These are phyloP conservation scores for Solanum virginianum DNA, from an alignment of 257 asterid species.

Conservation along the genomic window DNA sequence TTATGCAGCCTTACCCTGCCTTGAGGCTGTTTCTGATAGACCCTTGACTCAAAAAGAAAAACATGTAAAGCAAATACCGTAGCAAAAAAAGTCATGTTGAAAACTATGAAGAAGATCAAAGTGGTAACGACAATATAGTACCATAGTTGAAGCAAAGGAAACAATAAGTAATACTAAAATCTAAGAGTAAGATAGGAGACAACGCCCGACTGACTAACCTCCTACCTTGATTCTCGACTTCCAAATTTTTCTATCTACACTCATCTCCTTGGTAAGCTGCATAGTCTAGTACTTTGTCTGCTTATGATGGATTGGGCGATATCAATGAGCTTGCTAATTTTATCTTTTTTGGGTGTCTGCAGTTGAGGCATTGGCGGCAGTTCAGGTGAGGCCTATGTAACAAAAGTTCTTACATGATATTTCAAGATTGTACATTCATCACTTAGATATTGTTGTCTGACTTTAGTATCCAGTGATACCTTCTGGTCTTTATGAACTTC, in stretches of 20 bases:
- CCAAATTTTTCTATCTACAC: background rate
- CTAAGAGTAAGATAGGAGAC: background rate
- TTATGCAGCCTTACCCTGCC: background rate
- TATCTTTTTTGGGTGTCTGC: background rate
- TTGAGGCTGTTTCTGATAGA: background rate
- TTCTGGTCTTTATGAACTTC: background rate
- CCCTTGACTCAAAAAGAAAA: background rate
- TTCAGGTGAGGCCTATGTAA: background rate
- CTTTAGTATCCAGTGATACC: background rate
- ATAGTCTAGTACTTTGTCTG: background rate
- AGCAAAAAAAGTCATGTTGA: background rate
- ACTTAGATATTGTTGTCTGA: conserved; percentile 14
- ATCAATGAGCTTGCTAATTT: background rate
- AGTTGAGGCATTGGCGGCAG: background rate
- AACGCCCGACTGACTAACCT: no score
- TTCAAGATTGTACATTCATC: conserved; percentile 15
- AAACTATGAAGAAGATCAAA: no score
- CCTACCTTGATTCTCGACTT: no score
- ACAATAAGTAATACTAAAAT: background rate
- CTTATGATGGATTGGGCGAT: background rate
- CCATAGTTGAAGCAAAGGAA: background rate
- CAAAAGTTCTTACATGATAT: conserved; percentile 2
- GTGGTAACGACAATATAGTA: background rate
- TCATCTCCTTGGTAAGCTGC: background rate
- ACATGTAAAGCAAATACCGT: background rate